Evolutionary conservation across 495 filamentous ascomycete species (phyloP).

Genomic region (Annulohypoxylon maeteangense): DNA sequence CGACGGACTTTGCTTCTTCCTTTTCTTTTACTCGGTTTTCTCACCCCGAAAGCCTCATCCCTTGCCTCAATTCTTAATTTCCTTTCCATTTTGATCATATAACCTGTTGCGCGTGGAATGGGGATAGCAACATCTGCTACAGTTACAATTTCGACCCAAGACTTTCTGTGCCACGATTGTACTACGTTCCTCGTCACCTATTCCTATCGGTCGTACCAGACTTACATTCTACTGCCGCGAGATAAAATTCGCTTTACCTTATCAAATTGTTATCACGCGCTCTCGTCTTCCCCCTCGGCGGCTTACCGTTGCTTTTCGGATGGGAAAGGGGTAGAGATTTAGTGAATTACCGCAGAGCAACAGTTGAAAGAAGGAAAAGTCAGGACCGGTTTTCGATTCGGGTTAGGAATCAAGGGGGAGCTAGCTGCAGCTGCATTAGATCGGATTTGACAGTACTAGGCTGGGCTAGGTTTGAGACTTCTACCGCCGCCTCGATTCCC

Average conservation of each 20-base stretch:
- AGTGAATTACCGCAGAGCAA: constrained; percentile 1
- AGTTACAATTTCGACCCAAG: constrained; percentile 1
- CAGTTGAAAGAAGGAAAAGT: neutral
- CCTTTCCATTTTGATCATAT: constrained; percentile 15
- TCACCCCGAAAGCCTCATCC: constrained; percentile 14
- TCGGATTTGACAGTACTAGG: constrained; percentile 30
- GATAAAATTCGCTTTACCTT: constrained; percentile 12
- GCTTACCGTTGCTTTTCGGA: constrained; percentile 11
- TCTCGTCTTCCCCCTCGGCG: constrained; percentile 8
- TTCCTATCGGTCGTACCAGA: constrained; percentile 6
- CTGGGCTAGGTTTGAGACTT: constrained; percentile 36
- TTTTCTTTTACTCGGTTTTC: constrained; percentile 7
- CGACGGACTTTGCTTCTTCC: constrained; percentile 8
- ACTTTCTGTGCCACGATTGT: constrained; percentile 16
- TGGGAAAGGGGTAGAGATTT: constrained; percentile 18
- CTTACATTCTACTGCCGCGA: constrained; percentile 2
- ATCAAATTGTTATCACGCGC: constrained; percentile 4
- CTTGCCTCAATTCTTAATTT: constrained; percentile 31
- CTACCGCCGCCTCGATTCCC: constrained; percentile 31
- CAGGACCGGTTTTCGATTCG: constrained; percentile 8
- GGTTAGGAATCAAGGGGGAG: constrained; percentile 22
- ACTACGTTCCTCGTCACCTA: constrained; percentile 20
- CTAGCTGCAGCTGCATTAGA: constrained; percentile 28
- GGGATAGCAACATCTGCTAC: constrained; percentile 11
- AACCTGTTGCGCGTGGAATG: constrained; percentile 31